Conservation (phyloP, 2,329 filamentous ascomycete genomes). For the Alternaria panax region DNA sequence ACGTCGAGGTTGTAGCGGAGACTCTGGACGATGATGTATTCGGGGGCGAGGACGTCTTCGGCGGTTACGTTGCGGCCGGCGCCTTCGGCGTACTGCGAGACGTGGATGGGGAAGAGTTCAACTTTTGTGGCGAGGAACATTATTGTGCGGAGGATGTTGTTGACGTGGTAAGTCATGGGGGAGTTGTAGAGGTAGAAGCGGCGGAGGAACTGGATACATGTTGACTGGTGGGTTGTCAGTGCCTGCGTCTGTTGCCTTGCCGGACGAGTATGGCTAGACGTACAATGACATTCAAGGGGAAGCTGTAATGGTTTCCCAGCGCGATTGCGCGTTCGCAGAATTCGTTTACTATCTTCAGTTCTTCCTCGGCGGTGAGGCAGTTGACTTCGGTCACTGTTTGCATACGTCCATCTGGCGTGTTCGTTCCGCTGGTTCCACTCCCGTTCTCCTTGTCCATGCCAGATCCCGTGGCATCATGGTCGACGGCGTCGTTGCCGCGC, state of each 20-base stretch:
- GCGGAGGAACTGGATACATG: constrained; percentile 86
- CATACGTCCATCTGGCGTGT: constrained; percentile 33
- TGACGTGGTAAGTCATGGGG: constrained; percentile 93
- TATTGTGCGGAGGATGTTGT: constrained; percentile 85
- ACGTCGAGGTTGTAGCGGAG: constrained; percentile 94
- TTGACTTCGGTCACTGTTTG: constrained; percentile 63
- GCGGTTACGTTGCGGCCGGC: constrained; percentile 64
- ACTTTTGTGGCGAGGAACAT: constrained; percentile 95
- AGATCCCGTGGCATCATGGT: constrained; percentile 26
- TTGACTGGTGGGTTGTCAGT: constrained; percentile 61
- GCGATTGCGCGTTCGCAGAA: constrained; percentile 71
- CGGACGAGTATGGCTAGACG: background rate
- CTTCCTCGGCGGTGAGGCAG: constrained; percentile 83
- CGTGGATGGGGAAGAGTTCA: constrained; percentile 79
- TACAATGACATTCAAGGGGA: constrained; percentile 68
- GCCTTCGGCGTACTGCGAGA: constrained; percentile 63
- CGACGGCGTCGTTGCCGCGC: constrained; percentile 45
- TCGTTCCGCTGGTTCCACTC: constrained; percentile 33
- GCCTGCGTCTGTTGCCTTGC: background rate
- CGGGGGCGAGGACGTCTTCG: constrained; percentile 86
- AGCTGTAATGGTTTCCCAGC: constrained; percentile 65
- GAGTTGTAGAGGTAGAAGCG: constrained; percentile 97
- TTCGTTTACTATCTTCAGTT: constrained; percentile 79
- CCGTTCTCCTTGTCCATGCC: constrained; percentile 48
- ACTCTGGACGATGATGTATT: constrained; percentile 91